phyloP scores from a whole-genome alignment of 306 rosid genomes.

The Nissolia schottii region DNA sequence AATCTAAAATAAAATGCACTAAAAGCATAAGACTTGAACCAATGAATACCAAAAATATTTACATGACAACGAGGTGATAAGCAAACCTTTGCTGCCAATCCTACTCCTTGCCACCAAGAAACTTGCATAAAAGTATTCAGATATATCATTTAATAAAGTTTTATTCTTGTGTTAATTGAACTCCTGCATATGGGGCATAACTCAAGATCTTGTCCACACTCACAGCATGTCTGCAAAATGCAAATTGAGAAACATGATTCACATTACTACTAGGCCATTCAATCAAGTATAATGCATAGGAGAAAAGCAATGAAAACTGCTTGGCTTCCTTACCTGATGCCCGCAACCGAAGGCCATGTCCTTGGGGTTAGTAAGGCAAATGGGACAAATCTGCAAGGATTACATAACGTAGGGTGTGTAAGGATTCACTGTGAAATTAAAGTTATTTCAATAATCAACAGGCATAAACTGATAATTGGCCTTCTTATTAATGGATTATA shows the following conservation, averaged over 20 bases:
- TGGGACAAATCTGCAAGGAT: constrained; percentile 64
- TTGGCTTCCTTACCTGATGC: constrained; percentile 61
- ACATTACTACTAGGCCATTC: not conserved
- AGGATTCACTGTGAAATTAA: too few relatives aligned
- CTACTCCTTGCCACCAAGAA: not conserved
- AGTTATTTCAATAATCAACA: too few relatives aligned
- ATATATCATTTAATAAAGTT: constrained; percentile 53
- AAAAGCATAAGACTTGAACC: constrained; percentile 8
- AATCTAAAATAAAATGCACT: not conserved
- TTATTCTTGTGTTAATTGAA: constrained; percentile 59
- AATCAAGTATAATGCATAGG: not conserved
- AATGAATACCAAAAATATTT: constrained; percentile 37
- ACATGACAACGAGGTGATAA: constrained; percentile 30
- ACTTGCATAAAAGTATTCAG: constrained; percentile 16
- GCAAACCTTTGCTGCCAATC: constrained; percentile 2
- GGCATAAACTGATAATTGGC: too few relatives aligned
- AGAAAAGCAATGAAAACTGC: not conserved
- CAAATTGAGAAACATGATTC: not conserved
- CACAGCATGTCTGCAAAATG: constrained; percentile 85
- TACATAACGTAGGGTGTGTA: too few relatives aligned
- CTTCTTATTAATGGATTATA: too few relatives aligned
- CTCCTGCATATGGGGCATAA: constrained; percentile 87
- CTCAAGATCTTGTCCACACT: constrained; percentile 72
- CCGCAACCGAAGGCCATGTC: constrained; percentile 97
- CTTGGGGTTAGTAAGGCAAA: constrained; percentile 63